Conservation (phyloP, 306 rosid genomes). For the Gillenia trifoliata region DNA sequence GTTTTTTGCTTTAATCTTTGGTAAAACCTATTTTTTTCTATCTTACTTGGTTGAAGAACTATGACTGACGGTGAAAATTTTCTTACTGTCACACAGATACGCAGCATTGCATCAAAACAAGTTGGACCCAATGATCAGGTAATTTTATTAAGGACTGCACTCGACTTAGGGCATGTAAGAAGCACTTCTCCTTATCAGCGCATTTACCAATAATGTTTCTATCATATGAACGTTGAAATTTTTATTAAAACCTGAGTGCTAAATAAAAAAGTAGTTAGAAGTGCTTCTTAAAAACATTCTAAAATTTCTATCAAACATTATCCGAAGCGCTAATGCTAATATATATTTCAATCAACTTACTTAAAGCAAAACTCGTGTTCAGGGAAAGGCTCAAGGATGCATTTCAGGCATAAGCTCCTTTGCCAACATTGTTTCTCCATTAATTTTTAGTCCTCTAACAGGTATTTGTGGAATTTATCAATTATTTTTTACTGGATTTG, state of each 20-base stretch:
- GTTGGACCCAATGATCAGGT: conserved; percentile 81
- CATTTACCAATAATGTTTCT: no score
- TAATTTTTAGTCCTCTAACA: conserved; percentile 77
- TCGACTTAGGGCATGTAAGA: not conserved
- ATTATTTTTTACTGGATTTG: not conserved
- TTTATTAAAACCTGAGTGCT: no score
- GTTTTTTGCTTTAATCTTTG: conserved; percentile 16
- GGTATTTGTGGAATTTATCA: conserved; percentile 29
- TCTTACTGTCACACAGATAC: conserved; percentile 39
- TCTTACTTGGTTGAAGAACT: not conserved
- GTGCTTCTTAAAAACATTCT: not conserved
- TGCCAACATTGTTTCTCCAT: conserved; percentile 70
- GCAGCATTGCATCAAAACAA: conserved; percentile 87
- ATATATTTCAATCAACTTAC: not conserved
- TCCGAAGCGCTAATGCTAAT: not conserved
- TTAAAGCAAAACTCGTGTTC: not conserved
- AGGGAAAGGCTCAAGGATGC: conserved; percentile 95
- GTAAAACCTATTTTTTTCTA: not conserved
- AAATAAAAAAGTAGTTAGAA: no score
- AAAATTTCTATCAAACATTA: no score
- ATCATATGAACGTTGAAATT: not conserved
- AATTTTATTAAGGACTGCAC: not conserved
- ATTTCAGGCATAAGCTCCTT: conserved; percentile 70
- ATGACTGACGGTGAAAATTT: not conserved
- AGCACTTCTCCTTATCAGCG: not conserved